phyloP scores from a whole-genome alignment of 371 early-diverging fungal species.

The Gilbertella persicaria region DNA sequence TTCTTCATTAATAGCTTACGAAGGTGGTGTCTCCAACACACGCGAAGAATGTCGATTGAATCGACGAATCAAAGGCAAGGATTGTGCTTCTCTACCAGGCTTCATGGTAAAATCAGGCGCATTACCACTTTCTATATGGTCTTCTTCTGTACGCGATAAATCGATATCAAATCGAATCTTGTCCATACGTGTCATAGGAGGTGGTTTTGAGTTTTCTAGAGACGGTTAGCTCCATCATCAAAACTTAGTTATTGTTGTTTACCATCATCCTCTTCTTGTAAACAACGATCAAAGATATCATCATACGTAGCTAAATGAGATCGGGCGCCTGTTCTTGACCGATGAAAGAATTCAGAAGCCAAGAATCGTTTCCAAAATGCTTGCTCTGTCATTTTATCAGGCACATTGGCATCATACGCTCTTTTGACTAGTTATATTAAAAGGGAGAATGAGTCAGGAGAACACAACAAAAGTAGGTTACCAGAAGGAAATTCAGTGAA shows the following conservation, averaged over 20 bases:
- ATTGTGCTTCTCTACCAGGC: conserved; percentile 66
- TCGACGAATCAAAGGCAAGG: conserved; percentile 80
- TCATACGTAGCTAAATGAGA: conserved; percentile 68
- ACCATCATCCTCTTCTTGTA: conserved; percentile 81
- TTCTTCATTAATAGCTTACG: conserved; percentile 22
- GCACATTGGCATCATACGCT: conserved; percentile 85
- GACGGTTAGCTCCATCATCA: no score
- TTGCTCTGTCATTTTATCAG: conserved; percentile 78
- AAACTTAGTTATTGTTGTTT: conserved; percentile 2
- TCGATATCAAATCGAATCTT: conserved; percentile 72
- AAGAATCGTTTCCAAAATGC: conserved; percentile 91
- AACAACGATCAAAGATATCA: conserved; percentile 81
- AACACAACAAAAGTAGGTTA: conserved; percentile 31
- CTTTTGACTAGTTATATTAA: conserved; percentile 58
- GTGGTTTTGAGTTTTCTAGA: conserved; percentile 50
- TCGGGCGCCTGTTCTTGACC: conserved; percentile 67
- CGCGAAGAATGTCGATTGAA: conserved; percentile 90
- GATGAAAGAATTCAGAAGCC: conserved; percentile 85
- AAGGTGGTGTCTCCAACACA: conserved; percentile 62
- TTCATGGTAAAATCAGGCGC: conserved; percentile 89
- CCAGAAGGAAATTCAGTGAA: conserved; percentile 90
- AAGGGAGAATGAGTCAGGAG: no score
- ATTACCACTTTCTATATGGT: conserved; percentile 79
- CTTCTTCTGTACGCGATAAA: conserved; percentile 78
- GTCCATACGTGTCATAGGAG: conserved; percentile 53